Evolutionary conservation across 1,284 basidiomycete genomes (phyloP).

Genomic region (Cryptococcus sp.): DNA sequence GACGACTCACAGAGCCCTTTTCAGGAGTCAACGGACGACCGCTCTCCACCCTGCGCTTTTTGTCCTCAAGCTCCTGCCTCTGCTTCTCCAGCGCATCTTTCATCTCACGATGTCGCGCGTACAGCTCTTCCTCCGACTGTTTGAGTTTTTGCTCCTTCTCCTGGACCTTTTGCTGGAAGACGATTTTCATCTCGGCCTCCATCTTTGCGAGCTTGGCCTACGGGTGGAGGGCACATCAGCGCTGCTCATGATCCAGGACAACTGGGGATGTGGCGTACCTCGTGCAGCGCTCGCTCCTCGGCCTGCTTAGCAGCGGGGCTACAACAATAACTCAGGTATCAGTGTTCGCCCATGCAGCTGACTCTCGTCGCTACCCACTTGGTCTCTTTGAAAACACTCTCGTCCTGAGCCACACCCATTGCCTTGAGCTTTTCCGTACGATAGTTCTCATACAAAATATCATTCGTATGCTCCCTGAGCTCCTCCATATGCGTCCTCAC

Average conservation of each 20-base stretch:
- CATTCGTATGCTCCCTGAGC: constrained; percentile 88
- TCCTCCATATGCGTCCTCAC: constrained; percentile 98
- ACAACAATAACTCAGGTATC: background rate
- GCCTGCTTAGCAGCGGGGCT: constrained; percentile 92
- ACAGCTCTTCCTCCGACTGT: constrained; percentile 96
- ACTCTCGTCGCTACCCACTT: constrained; percentile 63
- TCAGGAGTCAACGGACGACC: constrained; percentile 93
- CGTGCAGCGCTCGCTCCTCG: constrained; percentile 88
- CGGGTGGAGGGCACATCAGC: constrained; percentile 11
- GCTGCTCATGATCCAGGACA: background rate
- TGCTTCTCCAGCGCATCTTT: constrained; percentile 98
- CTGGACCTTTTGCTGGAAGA: constrained; percentile 98
- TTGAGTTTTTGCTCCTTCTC: constrained; percentile 98
- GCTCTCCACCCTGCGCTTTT: constrained; percentile 93
- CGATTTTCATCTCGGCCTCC: constrained; percentile 99
- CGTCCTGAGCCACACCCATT: constrained; percentile 95
- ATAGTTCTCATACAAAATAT: constrained; percentile 93
- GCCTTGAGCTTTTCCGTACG: constrained; percentile 86
- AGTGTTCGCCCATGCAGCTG: background rate
- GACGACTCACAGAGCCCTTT: constrained; percentile 57
- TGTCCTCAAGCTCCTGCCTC: constrained; percentile 89
- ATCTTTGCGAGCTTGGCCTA: constrained; percentile 91
- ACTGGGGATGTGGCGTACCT: constrained; percentile 44
- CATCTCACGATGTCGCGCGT: constrained; percentile 96
- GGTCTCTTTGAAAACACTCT: constrained; percentile 95